Base-by-base conservation (phyloP, 345 rosid species). In the Alliaria petiolata region DNA sequence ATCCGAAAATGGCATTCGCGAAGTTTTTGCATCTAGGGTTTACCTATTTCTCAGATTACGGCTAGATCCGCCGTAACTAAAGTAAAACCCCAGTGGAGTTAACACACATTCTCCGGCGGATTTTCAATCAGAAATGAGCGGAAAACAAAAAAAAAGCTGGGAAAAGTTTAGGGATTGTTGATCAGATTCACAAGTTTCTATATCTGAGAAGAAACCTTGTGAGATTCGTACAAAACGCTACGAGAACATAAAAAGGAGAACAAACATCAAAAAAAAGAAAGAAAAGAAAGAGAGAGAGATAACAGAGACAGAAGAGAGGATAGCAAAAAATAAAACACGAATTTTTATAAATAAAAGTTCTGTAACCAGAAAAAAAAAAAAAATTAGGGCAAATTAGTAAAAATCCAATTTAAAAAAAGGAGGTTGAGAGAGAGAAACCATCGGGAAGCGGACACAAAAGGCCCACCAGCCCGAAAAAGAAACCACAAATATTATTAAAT, bases 401-500 rank as follows among this genome's bases (percentile, higher is more conserved):
- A 55, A 12, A 5, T 2, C 0, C 0, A 5, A 15, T 3, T 43
- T 22, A 12, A 33, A 33, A 47, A 34, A 34, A 0, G 8, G 14
- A 25, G 16, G 0, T 25, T n/a, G n/a, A 65, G 51, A 71, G 33
- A 46, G 63, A 33, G 34, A 65, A 49, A 60, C 43, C 68, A 67
- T 75, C 11, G 78, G 69, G 79, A 75, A 75, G 57, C 69, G 74
- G 74, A 75, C 74, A 75, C 14, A 53, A 75, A 45, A 61, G 61
- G 74, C 79, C 74, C 74, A 75, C 78, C 78, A 75, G 69, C 58
- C 74, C 56, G 40, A 53, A 67, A n/a, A 75, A 52, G 45, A 14
- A 61, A 67, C 33, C 22, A 73, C 26, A 26, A 56, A 64, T 64
- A 49, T 71, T 65, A 62, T n/a, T 63, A 36, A 17, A 62, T 35